Percentiles rank a stretch among this genome's conserved stretches.
Conservation (phyloP, 2,329 filamentous ascomycete species). For the Clonostachys rosea region DNA sequence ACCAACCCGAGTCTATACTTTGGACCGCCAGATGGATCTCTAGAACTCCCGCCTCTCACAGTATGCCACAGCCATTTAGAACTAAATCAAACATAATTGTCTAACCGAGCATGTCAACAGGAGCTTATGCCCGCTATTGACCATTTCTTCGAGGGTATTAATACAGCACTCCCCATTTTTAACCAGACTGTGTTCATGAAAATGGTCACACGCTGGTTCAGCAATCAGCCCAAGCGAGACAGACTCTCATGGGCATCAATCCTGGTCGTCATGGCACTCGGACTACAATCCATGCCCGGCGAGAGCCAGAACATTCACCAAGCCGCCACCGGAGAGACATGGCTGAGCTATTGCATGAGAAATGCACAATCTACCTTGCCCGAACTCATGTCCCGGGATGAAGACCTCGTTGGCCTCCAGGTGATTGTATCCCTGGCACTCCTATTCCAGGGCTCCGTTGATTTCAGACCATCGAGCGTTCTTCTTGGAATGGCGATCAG, state of each 20-base stretch:
- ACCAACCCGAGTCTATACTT: too few species aligned
- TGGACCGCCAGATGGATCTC: too few species aligned
- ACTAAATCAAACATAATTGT: too few species aligned
- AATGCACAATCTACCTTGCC: slow-evolving; percentile 30
- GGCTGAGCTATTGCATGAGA: slow-evolving; percentile 20
- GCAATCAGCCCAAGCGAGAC: slow-evolving; percentile 7
- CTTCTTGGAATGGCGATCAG: slow-evolving; percentile 26
- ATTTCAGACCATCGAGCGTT: slow-evolving; percentile 27
- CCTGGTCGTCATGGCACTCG: slow-evolving; percentile 30
- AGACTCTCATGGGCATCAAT: slow-evolving; percentile 28
- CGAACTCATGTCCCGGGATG: slow-evolving; percentile 28
- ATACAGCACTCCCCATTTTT: slow-evolving; percentile 29
- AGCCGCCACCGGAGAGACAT: slow-evolving; percentile 9
- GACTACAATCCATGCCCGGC: slow-evolving; percentile 14
- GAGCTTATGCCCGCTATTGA: slow-evolving; percentile 27
- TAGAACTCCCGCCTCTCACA: too few species aligned
- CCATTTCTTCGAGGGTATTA: slow-evolving; percentile 27
- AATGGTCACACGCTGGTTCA: slow-evolving; percentile 26
- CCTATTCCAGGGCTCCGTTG: slow-evolving; percentile 26
- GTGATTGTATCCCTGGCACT: slow-evolving; percentile 30
- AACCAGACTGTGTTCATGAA: slow-evolving; percentile 25
- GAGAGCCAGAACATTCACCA: too few species aligned
- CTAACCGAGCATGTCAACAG: neutral
- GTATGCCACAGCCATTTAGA: too few species aligned
- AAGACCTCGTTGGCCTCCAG: slow-evolving; percentile 30